Conservation (phyloP, 2,329 filamentous ascomycete genomes). For the Lasiodiplodia theobromae region DNA sequence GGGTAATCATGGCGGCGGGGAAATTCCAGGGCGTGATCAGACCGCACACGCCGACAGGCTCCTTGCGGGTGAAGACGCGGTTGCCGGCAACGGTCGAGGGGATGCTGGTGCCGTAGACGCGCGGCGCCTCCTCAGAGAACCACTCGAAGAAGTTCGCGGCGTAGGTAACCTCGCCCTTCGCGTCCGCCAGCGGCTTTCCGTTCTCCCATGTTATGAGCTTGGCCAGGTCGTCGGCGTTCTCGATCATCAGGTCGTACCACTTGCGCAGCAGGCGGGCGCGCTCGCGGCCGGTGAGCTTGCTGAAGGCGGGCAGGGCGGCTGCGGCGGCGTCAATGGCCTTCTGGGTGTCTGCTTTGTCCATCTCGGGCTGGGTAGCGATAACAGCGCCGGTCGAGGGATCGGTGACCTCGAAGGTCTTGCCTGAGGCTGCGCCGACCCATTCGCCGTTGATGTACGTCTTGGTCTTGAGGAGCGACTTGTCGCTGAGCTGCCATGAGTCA, state of each 20-base stretch:
- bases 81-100: conserved; percentile 73
- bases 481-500: conserved; percentile 50
- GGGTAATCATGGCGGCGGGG: conserved; percentile 58
- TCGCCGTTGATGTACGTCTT: conserved; percentile 89
- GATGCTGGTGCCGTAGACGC: conserved; percentile 70
- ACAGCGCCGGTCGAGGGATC: conserved; percentile 84
- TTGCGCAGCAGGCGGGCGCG: conserved; percentile 75
- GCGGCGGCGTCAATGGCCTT: conserved; percentile 84
- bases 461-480: conserved; percentile 75
- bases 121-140: conserved; percentile 39
- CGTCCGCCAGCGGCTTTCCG: conserved; percentile 74
- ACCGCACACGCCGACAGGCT: conserved; percentile 84
- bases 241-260: conserved; percentile 82
- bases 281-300: conserved; percentile 75
- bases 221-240: conserved; percentile 80
- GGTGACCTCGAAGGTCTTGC: conserved; percentile 88
- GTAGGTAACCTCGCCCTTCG: conserved; percentile 37
- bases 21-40: conserved; percentile 93
- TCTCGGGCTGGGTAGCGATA: conserved; percentile 87
- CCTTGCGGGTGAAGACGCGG: conserved; percentile 78
- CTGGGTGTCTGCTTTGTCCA: conserved; percentile 77
- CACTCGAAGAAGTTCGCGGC: conserved; percentile 38
- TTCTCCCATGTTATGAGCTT: conserved; percentile 90
- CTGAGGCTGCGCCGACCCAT: conserved; percentile 85
- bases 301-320: conserved; percentile 75